Conservation (phyloP, 1,284 basidiomycete genomes). For the Puccinia polysora region DNA sequence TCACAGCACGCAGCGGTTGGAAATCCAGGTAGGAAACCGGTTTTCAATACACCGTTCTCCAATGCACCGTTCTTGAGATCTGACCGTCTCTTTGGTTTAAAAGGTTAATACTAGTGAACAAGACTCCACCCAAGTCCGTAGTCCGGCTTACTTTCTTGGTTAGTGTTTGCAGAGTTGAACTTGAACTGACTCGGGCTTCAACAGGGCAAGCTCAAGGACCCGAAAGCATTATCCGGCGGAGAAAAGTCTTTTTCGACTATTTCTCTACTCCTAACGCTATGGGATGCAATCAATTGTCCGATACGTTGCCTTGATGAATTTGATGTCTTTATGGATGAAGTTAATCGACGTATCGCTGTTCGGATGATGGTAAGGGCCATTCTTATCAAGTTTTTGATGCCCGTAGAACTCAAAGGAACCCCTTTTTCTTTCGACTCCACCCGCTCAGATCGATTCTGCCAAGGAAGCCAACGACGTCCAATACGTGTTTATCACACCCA, state of each 20-base stretch:
- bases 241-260: conserved; percentile 98
- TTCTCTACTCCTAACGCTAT: conserved; percentile 82
- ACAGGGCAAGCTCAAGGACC: conserved; percentile 28
- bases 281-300: conserved; percentile 91
- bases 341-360: conserved; percentile 84
- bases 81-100: not conserved
- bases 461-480: conserved; percentile 77
- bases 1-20: conserved; percentile 65
- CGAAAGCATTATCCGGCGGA: conserved; percentile 72
- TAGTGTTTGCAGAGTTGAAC: conserved; percentile 39
- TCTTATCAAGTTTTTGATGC: not conserved
- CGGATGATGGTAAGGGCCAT: conserved; percentile 63
- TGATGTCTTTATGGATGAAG: conserved; percentile 89
- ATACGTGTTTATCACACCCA: conserved; percentile 83
- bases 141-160: conserved; percentile 13
- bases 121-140: conserved; percentile 41
- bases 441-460: conserved; percentile 67
- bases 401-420: no score
- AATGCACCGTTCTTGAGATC: not conserved
- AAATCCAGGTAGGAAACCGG: conserved; percentile 61
- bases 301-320: conserved; percentile 80
- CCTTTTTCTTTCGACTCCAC: not conserved
- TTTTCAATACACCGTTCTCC: not conserved
- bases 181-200: not conserved
- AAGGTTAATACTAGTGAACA: conserved; percentile 38